Base-by-base conservation (phyloP, 164 flowering plant genomes). In the Magnolia changhungtana region DNA sequence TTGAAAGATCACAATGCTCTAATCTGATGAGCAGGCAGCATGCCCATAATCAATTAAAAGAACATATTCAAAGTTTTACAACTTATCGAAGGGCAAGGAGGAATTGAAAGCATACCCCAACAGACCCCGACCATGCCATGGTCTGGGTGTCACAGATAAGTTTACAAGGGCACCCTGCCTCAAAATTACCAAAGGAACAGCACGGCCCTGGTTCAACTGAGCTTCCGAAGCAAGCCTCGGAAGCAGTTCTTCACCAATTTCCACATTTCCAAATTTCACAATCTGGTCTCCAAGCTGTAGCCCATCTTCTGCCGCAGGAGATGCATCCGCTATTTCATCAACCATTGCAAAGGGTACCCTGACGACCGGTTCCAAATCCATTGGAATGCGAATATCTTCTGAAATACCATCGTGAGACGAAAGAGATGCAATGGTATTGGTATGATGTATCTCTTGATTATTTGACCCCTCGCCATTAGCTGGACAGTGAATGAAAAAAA, bases 281-380 rank as follows among this genome's bases (percentile, higher is more conserved):
- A 96, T 87, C 84, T 85, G 97, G 82, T 96, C 99, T 63, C 98
- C 99, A 76, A 93, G 93, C 81, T 96, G 98, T 72, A 96, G 83
- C 24, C 99, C 99, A 85, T 89, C 99, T 79, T 92, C 98, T 21
- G 93, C 92, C 68, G 98, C 96, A 50, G 99, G 99, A 63, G 98
- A 93, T 71, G 81, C 87, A 82, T 93, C 97, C 23, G 90, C 83
- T 82, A 94, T 93, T 83, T 92, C 97, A 86, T 94, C 98, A 78
- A 96, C 87, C 74, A 94, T 64, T 7, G 96, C 98, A 88, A 93
- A 96, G 20, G 97, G 96, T 72, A 84, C 76, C 69, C 83, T 82
- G 58, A 74, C 71, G 74, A 81, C 72, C 31, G 79, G 67, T 78
- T 88, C 94, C 80, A 84, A 80, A 74, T 87, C 92, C 89, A 87